A percentile compares a stretch with the other conserved stretches of the same genome.
These are phyloP conservation scores for Fusarium coicis DNA, from an alignment of 2,329 filamentous ascomycete species.

Conservation along the genomic window DNA sequence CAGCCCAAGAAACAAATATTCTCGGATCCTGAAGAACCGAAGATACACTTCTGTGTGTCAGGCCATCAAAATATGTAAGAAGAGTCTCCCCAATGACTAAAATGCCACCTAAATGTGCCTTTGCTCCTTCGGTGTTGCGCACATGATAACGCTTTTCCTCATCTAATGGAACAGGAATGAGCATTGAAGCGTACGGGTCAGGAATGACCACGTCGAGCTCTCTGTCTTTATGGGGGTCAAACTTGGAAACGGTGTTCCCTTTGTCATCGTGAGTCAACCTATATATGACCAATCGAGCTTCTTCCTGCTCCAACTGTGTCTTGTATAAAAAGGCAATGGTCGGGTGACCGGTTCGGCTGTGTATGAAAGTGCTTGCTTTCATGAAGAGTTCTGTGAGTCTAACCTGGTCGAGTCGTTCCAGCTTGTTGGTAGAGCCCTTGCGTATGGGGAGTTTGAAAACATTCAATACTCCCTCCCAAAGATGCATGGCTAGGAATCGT, in stretches of 20 bases:
- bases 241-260: constrained; percentile 63
- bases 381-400: constrained; percentile 69
- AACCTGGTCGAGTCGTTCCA: constrained; percentile 65
- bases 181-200: constrained; percentile 66
- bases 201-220: constrained; percentile 64
- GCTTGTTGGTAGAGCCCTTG: constrained; percentile 56
- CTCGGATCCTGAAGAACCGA: constrained; percentile 76
- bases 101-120: constrained; percentile 74
- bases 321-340: constrained; percentile 70
- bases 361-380: constrained; percentile 66
- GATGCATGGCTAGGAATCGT: constrained; percentile 65
- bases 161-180: constrained; percentile 71
- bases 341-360: constrained; percentile 68
- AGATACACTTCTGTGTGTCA: constrained; percentile 73
- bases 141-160: constrained; percentile 70
- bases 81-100: constrained; percentile 83
- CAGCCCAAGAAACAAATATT: constrained; percentile 92
- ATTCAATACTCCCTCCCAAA: constrained; percentile 70
- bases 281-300: constrained; percentile 68
- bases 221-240: constrained; percentile 65
- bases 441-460: constrained; percentile 62
- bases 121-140: constrained; percentile 63
- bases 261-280: constrained; percentile 68
- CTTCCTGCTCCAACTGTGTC: constrained; percentile 60
- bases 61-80: constrained; percentile 85